Conservation (phyloP, 192 early-diverging fungal species). For the Coemansia sp. region DNA sequence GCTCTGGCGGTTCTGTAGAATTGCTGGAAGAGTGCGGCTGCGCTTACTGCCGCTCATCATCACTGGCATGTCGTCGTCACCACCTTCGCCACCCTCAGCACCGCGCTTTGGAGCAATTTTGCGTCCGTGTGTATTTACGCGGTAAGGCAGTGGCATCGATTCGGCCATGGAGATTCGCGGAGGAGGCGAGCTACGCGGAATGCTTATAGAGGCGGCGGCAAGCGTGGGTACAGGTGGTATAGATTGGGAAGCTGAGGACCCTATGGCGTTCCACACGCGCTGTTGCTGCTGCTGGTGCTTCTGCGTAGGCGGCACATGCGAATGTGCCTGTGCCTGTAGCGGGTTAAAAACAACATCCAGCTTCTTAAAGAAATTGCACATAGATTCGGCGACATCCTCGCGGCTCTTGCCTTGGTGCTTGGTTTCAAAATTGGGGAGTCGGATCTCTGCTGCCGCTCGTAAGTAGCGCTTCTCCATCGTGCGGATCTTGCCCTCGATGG, state of each 20-base stretch:
- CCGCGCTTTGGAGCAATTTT: constrained; percentile 53
- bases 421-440: constrained; percentile 25
- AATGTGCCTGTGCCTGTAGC: constrained; percentile 14
- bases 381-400: constrained; percentile 39
- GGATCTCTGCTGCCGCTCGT: constrained; percentile 30
- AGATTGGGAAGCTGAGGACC: background rate
- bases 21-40: constrained; percentile 44
- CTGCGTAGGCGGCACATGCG: background rate
- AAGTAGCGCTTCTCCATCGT: constrained; percentile 49
- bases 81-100: constrained; percentile 6
- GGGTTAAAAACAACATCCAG: constrained; percentile 44
- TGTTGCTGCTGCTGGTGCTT: constrained; percentile 6
- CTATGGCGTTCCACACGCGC: constrained; percentile 1
- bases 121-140: constrained; percentile 9
- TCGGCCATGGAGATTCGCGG: constrained; percentile 36
- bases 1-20: constrained; percentile 21
- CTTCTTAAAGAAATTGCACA: constrained; percentile 44
- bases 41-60: constrained; percentile 44
- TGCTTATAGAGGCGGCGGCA: constrained; percentile 14
- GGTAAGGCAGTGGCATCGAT: constrained; percentile 33
- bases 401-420: constrained; percentile 37
- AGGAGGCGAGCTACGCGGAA: constrained; percentile 39
- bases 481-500: constrained; percentile 54
- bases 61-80: constrained; percentile 17
- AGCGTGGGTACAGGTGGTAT: constrained; percentile 1